phyloP scores from a whole-genome alignment of 148 eudicot species.

The Camellia japonica region DNA sequence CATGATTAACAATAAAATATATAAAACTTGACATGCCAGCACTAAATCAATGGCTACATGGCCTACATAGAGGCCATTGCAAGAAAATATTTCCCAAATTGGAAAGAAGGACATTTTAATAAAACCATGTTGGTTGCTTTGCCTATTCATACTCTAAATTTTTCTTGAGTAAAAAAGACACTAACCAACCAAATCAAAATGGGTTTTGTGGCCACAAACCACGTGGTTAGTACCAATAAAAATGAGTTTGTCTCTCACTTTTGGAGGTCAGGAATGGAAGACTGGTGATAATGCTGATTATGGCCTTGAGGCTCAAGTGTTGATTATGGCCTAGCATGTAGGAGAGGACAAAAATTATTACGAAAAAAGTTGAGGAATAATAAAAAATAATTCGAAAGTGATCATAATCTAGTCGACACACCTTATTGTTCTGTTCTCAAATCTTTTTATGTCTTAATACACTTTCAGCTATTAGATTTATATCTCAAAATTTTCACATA shows the following conservation, averaged over 20 bases:
- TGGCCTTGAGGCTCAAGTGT: background rate
- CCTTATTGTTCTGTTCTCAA: too few species aligned
- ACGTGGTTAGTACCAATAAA: constrained; percentile 23
- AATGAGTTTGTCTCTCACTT: constrained; percentile 38
- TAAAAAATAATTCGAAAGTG: too few species aligned
- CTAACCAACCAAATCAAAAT: background rate
- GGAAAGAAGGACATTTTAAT: constrained; percentile 15
- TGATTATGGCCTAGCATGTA: constrained; percentile 12
- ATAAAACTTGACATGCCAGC: constrained; percentile 1
- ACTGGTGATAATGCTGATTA: background rate
- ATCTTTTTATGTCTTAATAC: too few species aligned
- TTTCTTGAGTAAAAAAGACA: background rate
- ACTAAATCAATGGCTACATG: constrained; percentile 18
- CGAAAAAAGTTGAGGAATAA: too few species aligned
- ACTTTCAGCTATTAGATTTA: too few species aligned
- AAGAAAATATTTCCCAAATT: constrained; percentile 17
- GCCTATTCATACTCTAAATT: background rate
- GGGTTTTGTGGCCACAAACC: constrained; percentile 22
- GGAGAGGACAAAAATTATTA: constrained; percentile 15
- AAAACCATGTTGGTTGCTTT: constrained; percentile 18
- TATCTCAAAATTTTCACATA: too few species aligned
- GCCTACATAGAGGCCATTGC: constrained; percentile 1
- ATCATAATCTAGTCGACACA: too few species aligned
- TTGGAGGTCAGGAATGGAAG: constrained; percentile 20
- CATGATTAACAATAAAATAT: background rate